These are phyloP conservation scores for Aspergillus proliferans DNA, from an alignment of 2,329 filamentous ascomycete genomes.

Conservation along the genomic window DNA sequence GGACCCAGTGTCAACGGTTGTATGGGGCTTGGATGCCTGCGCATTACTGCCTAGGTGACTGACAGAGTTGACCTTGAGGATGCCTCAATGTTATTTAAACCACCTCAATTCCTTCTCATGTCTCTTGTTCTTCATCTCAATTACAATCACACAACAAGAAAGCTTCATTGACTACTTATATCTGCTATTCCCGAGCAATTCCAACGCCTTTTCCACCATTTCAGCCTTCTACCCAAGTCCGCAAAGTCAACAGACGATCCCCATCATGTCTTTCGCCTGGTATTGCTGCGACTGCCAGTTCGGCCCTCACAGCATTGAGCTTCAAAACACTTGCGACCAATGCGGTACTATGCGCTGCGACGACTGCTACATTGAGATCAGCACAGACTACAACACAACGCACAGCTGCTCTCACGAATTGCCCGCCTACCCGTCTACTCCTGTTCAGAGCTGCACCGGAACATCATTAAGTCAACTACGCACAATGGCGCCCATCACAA, in stretches of 20 bases:
- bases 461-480: background rate
- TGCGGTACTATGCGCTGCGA: conserved; percentile 20
- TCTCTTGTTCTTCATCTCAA: background rate
- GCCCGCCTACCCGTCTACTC: conserved; percentile 13
- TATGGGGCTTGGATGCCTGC: background rate
- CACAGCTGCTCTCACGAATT: conserved; percentile 6
- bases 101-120: background rate
- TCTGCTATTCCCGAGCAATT: background rate
- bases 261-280: conserved; percentile 21
- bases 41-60: background rate
- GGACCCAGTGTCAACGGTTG: background rate
- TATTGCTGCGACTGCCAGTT: conserved; percentile 29
- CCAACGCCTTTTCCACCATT: background rate
- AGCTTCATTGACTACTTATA: background rate
- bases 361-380: conserved; percentile 11
- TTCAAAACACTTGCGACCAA: conserved; percentile 21
- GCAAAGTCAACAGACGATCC: background rate
- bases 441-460: background rate
- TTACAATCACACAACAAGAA: background rate
- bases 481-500: background rate
- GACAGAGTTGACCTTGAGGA: background rate
- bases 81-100: background rate
- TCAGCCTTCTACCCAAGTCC: background rate
- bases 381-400: background rate
- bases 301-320: conserved; percentile 23